Evolutionary conservation across 345 rosid species (phyloP).

Genomic region (Camelina hispida): DNA sequence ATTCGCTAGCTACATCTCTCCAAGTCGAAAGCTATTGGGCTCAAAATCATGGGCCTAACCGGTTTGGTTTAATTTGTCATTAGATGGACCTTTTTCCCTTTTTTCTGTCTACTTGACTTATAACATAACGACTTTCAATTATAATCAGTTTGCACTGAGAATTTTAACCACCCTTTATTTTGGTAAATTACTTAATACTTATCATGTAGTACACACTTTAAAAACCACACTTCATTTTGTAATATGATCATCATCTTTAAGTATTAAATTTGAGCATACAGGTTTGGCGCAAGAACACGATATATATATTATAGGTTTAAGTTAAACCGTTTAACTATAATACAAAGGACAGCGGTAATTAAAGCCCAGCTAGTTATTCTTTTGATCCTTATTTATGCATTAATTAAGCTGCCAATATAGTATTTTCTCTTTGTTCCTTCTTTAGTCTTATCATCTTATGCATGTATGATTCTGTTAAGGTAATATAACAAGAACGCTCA

Average conservation of each 20-base stretch:
- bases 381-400: conserved; percentile 34
- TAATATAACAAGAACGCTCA: conserved; percentile 17
- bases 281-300: conserved; percentile 12
- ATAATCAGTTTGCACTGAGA: too few relatives aligned
- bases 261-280: background rate
- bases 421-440: background rate
- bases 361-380: conserved; percentile 24
- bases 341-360: conserved; percentile 17
- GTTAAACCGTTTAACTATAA: too few relatives aligned
- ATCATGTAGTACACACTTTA: background rate
- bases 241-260: background rate
- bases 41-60: too few relatives aligned
- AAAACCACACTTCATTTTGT: background rate
- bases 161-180: too few relatives aligned
- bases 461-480: conserved; percentile 30
- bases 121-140: too few relatives aligned
- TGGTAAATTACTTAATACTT: too few relatives aligned
- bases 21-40: too few relatives aligned
- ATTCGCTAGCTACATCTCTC: too few relatives aligned
- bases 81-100: too few relatives aligned
- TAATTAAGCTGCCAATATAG: conserved; percentile 16
- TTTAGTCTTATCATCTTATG: conserved; percentile 14
- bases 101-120: too few relatives aligned
- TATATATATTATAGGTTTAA: conserved; percentile 3
- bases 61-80: too few relatives aligned